Evolutionary conservation across 164 flowering plant species (phyloP), one percentile per base, ranked within the genome.

Genomic region (Annona squamosa): DNA sequence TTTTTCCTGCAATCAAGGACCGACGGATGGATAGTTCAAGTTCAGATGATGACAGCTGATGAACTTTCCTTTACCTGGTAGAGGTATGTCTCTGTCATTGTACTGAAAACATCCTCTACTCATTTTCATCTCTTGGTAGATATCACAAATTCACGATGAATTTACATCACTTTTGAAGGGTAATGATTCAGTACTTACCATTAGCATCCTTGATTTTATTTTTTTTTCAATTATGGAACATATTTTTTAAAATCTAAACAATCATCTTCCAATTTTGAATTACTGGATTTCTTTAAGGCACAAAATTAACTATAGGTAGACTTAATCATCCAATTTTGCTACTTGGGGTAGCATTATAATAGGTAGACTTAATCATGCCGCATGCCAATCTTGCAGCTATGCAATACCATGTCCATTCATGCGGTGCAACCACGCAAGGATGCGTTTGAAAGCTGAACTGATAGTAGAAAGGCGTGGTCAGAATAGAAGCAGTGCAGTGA

Each of bases 1-100:
- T 89, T 10, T 89, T 89, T 78, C 91, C 93, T n/a, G 89, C 86
- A 26, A 84, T 85, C 46, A 57, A 12, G 45, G 89, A 83, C 46
- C 77, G 83, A 18, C 76, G 86, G 44, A 77, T 76, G 69, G 81
- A 83, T 65, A 70, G 65, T 73, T 86, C 87, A 52, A 85, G 87
- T 75, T 82, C 90, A 26, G 90, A 86, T 77, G 87, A 86, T 43
- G 90, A 87, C 41, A 77, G 69, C 68, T 63, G 64, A 59, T 81
- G 76, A 68, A 66, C 48, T 5, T 67, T 48, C 17, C 46, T 42
- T 66, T 43, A 4, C 10, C 13, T 66, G 68, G 68, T 3, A 66
- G 68, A 44, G 68, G 68, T 66, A 66, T 13, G 68, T 43, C n/a
- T 13, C 43, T 44, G 42, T 66, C 3, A 6, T 66, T 66, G 10